These are phyloP conservation scores for Flagelloscypha sp. DNA, from an alignment of 768 basidiomycete species.

Conservation along the genomic window DNA sequence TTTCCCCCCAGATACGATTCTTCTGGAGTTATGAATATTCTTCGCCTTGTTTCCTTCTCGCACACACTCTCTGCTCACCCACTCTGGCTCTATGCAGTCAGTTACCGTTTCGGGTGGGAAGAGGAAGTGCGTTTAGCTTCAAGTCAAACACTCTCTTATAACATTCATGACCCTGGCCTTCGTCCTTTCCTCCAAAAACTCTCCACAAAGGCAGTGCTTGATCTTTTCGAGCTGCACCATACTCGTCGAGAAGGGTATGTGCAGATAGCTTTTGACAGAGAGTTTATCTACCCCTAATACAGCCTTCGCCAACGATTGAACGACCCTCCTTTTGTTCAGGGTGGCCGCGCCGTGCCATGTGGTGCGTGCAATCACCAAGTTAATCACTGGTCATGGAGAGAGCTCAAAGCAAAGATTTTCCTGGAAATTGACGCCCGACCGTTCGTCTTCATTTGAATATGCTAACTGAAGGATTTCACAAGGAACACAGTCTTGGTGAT, in stretches of 20 bases:
- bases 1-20: too few relatives aligned
- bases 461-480: too few relatives aligned
- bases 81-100: conserved; percentile 44
- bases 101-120: conserved; percentile 53
- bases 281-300: neutral
- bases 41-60: conserved; percentile 49
- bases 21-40: conserved; percentile 52
- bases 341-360: conserved; percentile 38
- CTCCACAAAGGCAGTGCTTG: conserved; percentile 41
- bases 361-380: conserved; percentile 39
- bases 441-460: too few relatives aligned
- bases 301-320: conserved; percentile 40
- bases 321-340: conserved; percentile 49
- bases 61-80: conserved; percentile 42
- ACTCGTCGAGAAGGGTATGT: conserved; percentile 36
- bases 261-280: neutral
- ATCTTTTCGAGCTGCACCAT: conserved; percentile 48
- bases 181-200: conserved; percentile 39
- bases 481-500: conserved; percentile 52
- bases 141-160: conserved; percentile 41
- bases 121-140: conserved; percentile 49
- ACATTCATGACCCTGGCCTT: conserved; percentile 39
- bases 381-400: conserved; percentile 57
- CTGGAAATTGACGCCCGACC: conserved; percentile 53
- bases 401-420: conserved; percentile 49